Evolutionary conservation across 225 moss, liverwort and hornwort genomes (phyloP).

Genomic region (Rhytidiadelphus loreus): DNA sequence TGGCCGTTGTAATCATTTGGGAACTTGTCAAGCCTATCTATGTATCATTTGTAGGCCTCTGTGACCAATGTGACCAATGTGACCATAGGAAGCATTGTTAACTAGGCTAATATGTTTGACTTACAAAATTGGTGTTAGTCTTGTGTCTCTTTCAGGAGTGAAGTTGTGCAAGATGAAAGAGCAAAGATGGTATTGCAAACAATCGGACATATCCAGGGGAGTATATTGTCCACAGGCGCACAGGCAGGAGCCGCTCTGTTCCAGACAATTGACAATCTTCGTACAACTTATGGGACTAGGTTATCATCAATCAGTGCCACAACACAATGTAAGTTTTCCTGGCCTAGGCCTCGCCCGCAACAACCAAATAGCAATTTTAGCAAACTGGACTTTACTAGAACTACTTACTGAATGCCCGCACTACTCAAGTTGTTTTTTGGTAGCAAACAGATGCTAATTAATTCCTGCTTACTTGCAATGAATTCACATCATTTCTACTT

Average conservation of each 20-base stretch:
- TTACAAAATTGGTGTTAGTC: neutral
- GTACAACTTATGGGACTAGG: neutral
- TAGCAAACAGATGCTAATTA: neutral
- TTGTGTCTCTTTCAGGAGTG: neutral
- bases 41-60: neutral
- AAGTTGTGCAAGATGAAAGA: conserved; percentile 22
- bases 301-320: neutral
- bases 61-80: neutral
- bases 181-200: conserved; percentile 15
- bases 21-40: neutral
- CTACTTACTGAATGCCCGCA: neutral
- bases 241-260: conserved; percentile 19
- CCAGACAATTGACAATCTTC: conserved; percentile 7
- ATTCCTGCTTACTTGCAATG: neutral
- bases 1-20: neutral
- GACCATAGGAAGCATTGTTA: neutral
- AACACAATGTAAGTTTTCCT: neutral
- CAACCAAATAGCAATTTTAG: neutral
- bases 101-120: too few species aligned
- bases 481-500: neutral
- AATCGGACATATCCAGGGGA: conserved; percentile 7
- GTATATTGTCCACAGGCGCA: conserved; percentile 1
- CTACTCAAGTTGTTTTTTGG: neutral
- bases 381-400: neutral
- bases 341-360: neutral